Evolutionary conservation across 129 eudicot genomes (phyloP), one percentile per base, ranked within the genome.

Genomic region (Sambucus nigra): DNA sequence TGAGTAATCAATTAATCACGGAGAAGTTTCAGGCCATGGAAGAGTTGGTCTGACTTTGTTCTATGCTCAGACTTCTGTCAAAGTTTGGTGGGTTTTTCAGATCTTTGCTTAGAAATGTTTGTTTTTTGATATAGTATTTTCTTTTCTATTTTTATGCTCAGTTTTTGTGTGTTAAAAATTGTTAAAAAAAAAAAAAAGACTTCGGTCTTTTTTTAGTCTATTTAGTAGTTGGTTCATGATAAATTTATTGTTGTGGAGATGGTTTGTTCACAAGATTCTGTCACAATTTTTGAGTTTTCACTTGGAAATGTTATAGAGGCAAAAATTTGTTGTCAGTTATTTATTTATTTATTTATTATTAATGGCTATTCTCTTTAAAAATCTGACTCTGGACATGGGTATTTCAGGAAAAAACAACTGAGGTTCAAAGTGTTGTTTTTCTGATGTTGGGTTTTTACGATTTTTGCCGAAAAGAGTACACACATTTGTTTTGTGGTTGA

Each of bases 1-100:
- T 62, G 67, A 59, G 69, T 64, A 60, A 68, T 70, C 44, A 68
- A 61, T 67, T 52, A 71, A 63, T 76, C 74, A 66, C 62, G 77
- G 73, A 60, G 69, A 71, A 52, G 61, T 25, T 67, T 69, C 42
- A 70, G 55, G 68, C 45, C 58, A 55, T 61, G 59, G 14, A 21
- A 53, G 57, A 49, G 50, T 53, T 48, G 40, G 50, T 24, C 18
- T 76, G 55, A 66, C 26, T 39, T 57, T 27, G 39, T 63, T 63
- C 45, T 40, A 25, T 14, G 48, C 56, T 65, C 77, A 35, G 23
- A 50, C 8, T 31, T 28, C 53, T 66, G 12, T 66, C n/a, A 52
- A 21, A 18, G 31, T 54, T 77, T 63, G 64, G 66, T 76, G 50
- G 63, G 75, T 71, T 45, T 71, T 60, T 57, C 54, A 51, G 62